Percentiles rank a stretch among this genome's conserved stretches.
Evolutionary conservation across 2,329 filamentous ascomycete species (phyloP).

Genomic region (Monosporascus sp.): DNA sequence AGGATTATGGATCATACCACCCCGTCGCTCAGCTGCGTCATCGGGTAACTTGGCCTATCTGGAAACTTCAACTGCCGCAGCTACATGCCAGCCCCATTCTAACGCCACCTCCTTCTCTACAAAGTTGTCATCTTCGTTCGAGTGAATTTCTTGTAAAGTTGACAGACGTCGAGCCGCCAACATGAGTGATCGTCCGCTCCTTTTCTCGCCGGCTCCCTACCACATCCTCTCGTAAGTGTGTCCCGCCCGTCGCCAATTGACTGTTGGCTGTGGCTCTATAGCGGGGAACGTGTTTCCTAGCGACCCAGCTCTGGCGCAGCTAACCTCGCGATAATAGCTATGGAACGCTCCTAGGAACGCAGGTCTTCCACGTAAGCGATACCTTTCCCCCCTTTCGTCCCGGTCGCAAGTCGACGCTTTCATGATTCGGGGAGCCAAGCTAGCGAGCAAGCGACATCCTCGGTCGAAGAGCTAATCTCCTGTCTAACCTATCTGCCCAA

Average conservation of each 20-base stretch:
- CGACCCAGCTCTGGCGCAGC: background rate
- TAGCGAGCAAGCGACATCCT: background rate
- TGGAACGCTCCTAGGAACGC: slow-evolving; percentile 79
- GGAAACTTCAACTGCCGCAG: too few relatives aligned
- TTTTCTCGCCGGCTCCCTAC: slow-evolving; percentile 65
- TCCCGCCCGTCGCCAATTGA: background rate
- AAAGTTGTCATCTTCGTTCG: too few relatives aligned
- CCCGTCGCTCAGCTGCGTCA: too few relatives aligned
- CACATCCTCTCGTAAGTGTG: slow-evolving; percentile 64
- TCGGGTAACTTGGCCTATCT: too few relatives aligned
- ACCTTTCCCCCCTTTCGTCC: background rate
- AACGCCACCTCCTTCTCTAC: too few relatives aligned
- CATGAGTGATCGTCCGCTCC: slow-evolving; percentile 43
- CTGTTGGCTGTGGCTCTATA: slow-evolving; percentile 2
- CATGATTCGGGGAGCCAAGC: too few relatives aligned
- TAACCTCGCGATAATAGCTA: slow-evolving; percentile 50
- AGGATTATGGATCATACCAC: too few relatives aligned
- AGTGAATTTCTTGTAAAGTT: background rate
- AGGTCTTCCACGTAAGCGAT: slow-evolving; percentile 70
- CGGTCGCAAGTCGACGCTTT: too few relatives aligned
- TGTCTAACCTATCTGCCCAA: background rate
- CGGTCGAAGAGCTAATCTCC: background rate
- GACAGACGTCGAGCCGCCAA: slow-evolving; percentile 10
- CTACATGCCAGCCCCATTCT: too few relatives aligned
- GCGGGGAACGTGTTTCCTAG: background rate